Evolutionary conservation across 75 land plant genomes (phyloP).

Genomic region (Adiantum capillusveneris): DNA sequence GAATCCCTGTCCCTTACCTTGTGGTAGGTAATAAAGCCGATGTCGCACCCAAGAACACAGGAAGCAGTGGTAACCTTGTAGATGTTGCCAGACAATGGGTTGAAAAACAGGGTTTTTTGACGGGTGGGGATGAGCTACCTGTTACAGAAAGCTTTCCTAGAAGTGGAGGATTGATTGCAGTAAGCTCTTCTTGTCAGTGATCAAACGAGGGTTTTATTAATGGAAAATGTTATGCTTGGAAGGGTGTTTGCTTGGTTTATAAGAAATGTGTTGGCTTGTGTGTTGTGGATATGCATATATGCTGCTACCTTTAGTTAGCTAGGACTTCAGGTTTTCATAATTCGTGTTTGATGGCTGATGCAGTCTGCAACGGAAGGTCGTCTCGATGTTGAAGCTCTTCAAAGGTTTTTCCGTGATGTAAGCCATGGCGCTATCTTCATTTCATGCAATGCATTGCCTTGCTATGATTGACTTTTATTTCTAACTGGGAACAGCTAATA

Average conservation of each 20-base stretch:
- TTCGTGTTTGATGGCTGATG: no score
- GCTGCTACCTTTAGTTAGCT: no score
- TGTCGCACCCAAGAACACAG: conserved; percentile 63
- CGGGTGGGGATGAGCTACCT: conserved; percentile 75
- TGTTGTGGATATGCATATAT: not conserved
- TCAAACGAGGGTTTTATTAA: not conserved
- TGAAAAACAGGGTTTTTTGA: conserved; percentile 85
- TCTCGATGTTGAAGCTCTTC: conserved; percentile 73
- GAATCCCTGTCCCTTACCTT: conserved; percentile 78
- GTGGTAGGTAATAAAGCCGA: conserved; percentile 84
- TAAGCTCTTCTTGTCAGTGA: conserved; percentile 16
- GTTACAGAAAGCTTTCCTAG: conserved; percentile 70
- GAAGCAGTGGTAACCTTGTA: conserved; percentile 88
- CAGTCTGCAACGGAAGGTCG: conserved; percentile 81
- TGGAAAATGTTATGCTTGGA: not conserved
- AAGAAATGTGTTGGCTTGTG: not conserved
- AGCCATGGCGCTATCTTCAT: conserved; percentile 5
- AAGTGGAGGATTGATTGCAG: conserved; percentile 52
- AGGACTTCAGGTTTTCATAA: no score
- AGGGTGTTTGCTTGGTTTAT: no score
- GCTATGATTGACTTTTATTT: not conserved
- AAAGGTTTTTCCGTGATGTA: conserved; percentile 63
- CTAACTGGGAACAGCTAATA: conserved; percentile 39
- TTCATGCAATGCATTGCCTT: not conserved
- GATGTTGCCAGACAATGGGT: conserved; percentile 93